These are phyloP conservation scores for Aphanomyces invadans DNA, from an alignment of 352 stramenopile species.

Conservation along the genomic window DNA sequence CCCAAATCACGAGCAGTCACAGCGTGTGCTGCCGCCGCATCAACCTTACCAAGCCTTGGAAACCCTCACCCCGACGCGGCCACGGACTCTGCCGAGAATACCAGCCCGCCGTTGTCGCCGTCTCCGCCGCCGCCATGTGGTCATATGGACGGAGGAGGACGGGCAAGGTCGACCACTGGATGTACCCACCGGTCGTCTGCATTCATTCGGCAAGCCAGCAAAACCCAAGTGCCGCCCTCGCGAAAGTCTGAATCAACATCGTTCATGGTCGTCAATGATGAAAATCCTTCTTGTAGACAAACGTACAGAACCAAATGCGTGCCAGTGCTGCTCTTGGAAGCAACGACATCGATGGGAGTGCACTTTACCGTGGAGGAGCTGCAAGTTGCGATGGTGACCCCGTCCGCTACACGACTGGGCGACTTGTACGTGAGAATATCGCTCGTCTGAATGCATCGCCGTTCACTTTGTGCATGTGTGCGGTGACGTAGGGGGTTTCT, in stretches of 20 bases:
- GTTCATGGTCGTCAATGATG: too few species aligned
- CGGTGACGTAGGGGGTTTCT: slow-evolving; percentile 38
- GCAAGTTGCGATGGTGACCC: slow-evolving; percentile 41
- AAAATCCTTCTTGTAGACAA: slow-evolving; percentile 10
- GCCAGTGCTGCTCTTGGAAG: slow-evolving; percentile 49
- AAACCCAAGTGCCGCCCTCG: background rate
- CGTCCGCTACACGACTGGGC: slow-evolving; percentile 25
- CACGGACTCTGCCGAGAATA: too few species aligned
- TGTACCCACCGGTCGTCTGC: slow-evolving; percentile 1
- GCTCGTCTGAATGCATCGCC: background rate
- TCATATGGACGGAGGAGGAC: background rate
- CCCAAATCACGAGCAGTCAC: slow-evolving; percentile 24
- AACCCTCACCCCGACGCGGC: too few species aligned
- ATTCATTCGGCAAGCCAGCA: slow-evolving; percentile 3
- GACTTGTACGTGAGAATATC: slow-evolving; percentile 48
- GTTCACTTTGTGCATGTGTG: slow-evolving; percentile 1
- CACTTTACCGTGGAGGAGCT: slow-evolving; percentile 51
- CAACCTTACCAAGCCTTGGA: background rate
- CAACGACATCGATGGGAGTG: slow-evolving; percentile 51
- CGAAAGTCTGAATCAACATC: too few species aligned
- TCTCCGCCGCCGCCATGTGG: background rate
- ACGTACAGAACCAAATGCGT: slow-evolving; percentile 24
- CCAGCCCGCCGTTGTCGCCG: background rate
- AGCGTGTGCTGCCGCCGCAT: background rate
- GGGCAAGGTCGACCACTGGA: background rate